Evolutionary conservation across 306 rosid species (phyloP), one percentile per base, ranked within the genome.

Genomic region (Arachis stenosperma): DNA sequence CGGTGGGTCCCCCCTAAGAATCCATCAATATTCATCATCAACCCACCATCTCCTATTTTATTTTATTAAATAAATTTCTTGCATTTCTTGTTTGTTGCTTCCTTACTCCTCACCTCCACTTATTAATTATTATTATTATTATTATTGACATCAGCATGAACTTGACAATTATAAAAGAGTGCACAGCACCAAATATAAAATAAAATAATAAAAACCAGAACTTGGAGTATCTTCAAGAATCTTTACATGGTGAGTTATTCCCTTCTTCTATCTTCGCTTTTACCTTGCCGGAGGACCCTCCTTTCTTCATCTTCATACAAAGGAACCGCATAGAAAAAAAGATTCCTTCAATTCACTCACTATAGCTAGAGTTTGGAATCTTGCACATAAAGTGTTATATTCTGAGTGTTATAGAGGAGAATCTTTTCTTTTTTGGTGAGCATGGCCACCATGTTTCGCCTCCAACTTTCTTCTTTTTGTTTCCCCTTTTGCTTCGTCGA

Each of bases 211-310:
- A 3, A 63, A 66, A 70, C 46, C 9, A 71, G 59, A 67, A 81
- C 84, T 70, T 78, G 57, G 76, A 83, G 90, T 71, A 80, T 84
- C 86, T 82, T 27, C 59, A 40, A 78, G 92, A 90, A 84, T 90
- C 96, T 84, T 81, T 71, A 74, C 80, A 46, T 14, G 51, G 43
- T 27, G 14, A 22, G 83, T 78, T 81, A 42, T 76, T 75, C 70
- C 42, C 74, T 61, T 81, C 2, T 4, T 47, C 62, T 69, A 72
- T 5, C 62, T 5, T 44, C 54, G 43, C 22, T 69, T 72, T 67
- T 57, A 67, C 46, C 62, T 53, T 46, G 44, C 54, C 51, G 6
- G 5, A 48, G 62, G 72, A 56, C 61, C 36, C 58, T 69, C 9
- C 57, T 52, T 70, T 70, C 27, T 68, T 76, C 53, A 74, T 65